Evolutionary conservation across 768 basidiomycete species (phyloP), one percentile per base, ranked within the genome.

Genomic region (Pulveroboletus frians): DNA sequence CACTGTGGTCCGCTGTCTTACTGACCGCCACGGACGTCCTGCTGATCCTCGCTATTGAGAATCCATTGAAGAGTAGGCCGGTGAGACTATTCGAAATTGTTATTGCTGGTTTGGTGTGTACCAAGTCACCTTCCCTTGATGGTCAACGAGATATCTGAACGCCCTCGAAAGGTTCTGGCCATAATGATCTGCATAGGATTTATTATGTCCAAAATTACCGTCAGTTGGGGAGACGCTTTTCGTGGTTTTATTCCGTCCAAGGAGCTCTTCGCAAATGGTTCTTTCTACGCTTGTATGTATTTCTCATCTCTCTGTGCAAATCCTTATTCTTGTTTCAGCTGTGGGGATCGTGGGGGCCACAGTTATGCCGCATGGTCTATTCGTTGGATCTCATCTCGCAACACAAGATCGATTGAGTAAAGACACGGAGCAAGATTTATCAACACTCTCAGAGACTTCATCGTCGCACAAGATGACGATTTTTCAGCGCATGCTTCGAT

Each of bases 351-450:
- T 88, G 1, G 85, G 87, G 27, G 90, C 91, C 1, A 96, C 91
- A 3, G 84, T 92, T 51, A 94, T 94, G 92, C 92, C 92, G 0
- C 92, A 94, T 65, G 85, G 85, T 51, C 73, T 96, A 15, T 92
- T 88, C 72, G 74, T 96, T 14, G 93, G 92, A 5, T 91, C 89
- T 3, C 80, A 82, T 27, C 79, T 96, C 5, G 85, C 91, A 3
- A 92, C 89, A 0, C 88, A 92, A 62, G 84, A 92, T 49, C 73
- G 92, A 39, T 60, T 90, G 13, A 69, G 71, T 1, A 67, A 68
- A 32, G 46, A 40, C n/a, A 29, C 43, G 5, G 63, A 66, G 9
- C 41, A 17, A 7, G 44, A 53, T 23, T 56, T 70, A 4, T 52
- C 52, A 41, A 55, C 42, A 30, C 39, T 31, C 31, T 51, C 47